These are phyloP conservation scores for Prunus campanulata DNA, from an alignment of 306 rosid species.

Conservation along the genomic window DNA sequence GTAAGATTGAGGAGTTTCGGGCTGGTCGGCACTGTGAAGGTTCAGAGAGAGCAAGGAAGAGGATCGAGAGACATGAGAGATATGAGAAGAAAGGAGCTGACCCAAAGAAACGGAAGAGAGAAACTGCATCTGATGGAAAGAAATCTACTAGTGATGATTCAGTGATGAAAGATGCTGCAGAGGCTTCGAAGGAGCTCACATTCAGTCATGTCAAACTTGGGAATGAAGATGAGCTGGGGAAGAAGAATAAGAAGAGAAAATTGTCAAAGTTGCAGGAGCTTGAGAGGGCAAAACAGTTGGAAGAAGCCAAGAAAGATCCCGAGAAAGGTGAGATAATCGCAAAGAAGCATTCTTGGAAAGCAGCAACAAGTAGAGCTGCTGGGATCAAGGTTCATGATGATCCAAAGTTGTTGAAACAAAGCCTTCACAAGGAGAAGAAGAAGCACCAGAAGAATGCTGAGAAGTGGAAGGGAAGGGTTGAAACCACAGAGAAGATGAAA, in stretches of 20 bases:
- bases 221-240: slow-evolving; percentile 47
- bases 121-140: slow-evolving; percentile 28
- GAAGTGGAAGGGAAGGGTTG: slow-evolving; percentile 74
- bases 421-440: slow-evolving; percentile 69
- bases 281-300: slow-evolving; percentile 65
- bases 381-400: slow-evolving; percentile 86
- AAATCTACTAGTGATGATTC: slow-evolving; percentile 16
- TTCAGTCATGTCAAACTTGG: slow-evolving; percentile 71
- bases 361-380: slow-evolving; percentile 77
- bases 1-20: slow-evolving; percentile 55
- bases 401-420: slow-evolving; percentile 55
- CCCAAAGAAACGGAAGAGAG: slow-evolving; percentile 61
- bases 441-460: slow-evolving; percentile 62
- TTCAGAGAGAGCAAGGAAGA: slow-evolving; percentile 48
- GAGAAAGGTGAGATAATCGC: slow-evolving; percentile 59
- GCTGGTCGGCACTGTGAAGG: slow-evolving; percentile 43
- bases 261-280: slow-evolving; percentile 67
- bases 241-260: slow-evolving; percentile 63
- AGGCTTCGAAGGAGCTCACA: slow-evolving; percentile 70
- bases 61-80: slow-evolving; percentile 38
- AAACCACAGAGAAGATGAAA: slow-evolving; percentile 61
- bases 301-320: slow-evolving; percentile 72
- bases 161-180: slow-evolving; percentile 47
- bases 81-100: slow-evolving; percentile 34
- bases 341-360: slow-evolving; percentile 64